Evolutionary conservation across 2,329 filamentous ascomycete genomes (phyloP).

Genomic region (Davidsoniella neocaledoniae): DNA sequence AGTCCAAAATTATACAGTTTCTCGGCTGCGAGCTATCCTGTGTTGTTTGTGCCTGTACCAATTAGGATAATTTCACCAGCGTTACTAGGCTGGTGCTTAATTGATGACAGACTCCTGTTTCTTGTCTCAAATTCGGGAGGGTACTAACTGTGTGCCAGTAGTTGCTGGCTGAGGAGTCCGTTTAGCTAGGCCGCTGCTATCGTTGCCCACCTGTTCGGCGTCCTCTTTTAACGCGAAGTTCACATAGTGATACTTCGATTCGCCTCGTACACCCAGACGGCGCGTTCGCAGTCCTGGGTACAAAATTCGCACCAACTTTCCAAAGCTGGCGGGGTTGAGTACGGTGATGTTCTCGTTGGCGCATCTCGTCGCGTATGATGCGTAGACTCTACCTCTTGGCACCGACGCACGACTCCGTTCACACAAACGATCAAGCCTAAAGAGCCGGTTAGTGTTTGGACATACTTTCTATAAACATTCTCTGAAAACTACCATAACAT

Average conservation of each 20-base stretch:
- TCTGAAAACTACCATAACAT: slow-evolving; percentile 60
- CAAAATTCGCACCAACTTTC: slow-evolving; percentile 88
- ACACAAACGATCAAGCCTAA: slow-evolving; percentile 58
- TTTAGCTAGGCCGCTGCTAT: neutral
- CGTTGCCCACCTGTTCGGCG: slow-evolving; percentile 8
- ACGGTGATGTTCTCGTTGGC: slow-evolving; percentile 88
- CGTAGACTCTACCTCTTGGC: slow-evolving; percentile 82
- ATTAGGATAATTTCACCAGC: too few relatives aligned
- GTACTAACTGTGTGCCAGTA: neutral
- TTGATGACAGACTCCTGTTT: too few relatives aligned
- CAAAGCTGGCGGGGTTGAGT: slow-evolving; percentile 91
- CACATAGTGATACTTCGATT: slow-evolving; percentile 96
- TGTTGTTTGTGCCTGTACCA: too few relatives aligned
- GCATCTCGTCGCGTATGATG: slow-evolving; percentile 84
- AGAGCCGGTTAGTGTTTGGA: slow-evolving; percentile 11
- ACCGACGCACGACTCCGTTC: slow-evolving; percentile 68
- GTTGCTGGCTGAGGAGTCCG: neutral
- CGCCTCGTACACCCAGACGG: slow-evolving; percentile 77
- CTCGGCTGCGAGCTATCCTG: too few relatives aligned
- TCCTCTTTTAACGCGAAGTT: slow-evolving; percentile 47
- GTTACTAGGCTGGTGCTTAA: too few relatives aligned
- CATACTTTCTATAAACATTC: neutral
- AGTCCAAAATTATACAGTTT: too few relatives aligned
- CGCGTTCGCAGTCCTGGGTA: slow-evolving; percentile 91
- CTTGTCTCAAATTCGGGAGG: neutral